Percentiles rank a stretch among this genome's conserved stretches.
These are phyloP conservation scores for Phanerochaete carnosa DNA, from an alignment of 768 basidiomycete species.

Conservation along the genomic window DNA sequence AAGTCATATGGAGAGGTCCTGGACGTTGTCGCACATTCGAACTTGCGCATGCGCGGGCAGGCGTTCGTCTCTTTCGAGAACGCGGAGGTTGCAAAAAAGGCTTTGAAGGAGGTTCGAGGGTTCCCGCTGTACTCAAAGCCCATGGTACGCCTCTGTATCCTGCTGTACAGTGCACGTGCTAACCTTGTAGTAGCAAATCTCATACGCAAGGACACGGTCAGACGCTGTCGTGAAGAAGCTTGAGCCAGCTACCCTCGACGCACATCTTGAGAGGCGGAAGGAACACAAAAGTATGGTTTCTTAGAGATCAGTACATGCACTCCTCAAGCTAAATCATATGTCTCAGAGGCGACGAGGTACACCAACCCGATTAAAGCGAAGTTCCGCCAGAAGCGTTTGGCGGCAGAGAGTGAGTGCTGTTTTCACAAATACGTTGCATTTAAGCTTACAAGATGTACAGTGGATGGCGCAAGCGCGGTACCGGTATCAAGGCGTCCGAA, in stretches of 20 bases:
- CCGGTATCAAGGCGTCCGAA: slow-evolving; percentile 75
- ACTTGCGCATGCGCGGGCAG: slow-evolving; percentile 97
- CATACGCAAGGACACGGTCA: slow-evolving; percentile 85
- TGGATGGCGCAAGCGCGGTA: slow-evolving; percentile 63
- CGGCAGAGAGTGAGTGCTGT: slow-evolving; percentile 61
- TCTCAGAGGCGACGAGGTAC: slow-evolving; percentile 72
- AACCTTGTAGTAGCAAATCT: slow-evolving; percentile 71
- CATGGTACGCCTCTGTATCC: slow-evolving; percentile 59
- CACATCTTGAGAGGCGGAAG: slow-evolving; percentile 68
- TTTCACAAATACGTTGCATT: background rate
- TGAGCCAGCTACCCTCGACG: slow-evolving; percentile 63
- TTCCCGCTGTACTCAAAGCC: slow-evolving; percentile 97
- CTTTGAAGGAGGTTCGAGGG: slow-evolving; percentile 87
- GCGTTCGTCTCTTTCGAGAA: slow-evolving; percentile 93
- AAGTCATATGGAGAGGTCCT: slow-evolving; percentile 90
- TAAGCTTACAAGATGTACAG: slow-evolving; percentile 31
- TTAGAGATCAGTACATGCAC: slow-evolving; percentile 1
- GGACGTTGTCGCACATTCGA: slow-evolving; percentile 93
- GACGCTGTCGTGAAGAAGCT: slow-evolving; percentile 84
- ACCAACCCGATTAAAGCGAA: slow-evolving; percentile 90
- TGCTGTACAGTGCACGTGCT: background rate
- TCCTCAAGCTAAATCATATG: background rate
- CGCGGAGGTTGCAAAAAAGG: slow-evolving; percentile 79
- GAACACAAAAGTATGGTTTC: slow-evolving; percentile 78
- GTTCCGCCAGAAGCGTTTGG: slow-evolving; percentile 75